Evolutionary conservation across 23 red algal species (phyloP), one percentile per base, ranked within the genome.

Genomic region (Gracilaria vermiculophylla): DNA sequence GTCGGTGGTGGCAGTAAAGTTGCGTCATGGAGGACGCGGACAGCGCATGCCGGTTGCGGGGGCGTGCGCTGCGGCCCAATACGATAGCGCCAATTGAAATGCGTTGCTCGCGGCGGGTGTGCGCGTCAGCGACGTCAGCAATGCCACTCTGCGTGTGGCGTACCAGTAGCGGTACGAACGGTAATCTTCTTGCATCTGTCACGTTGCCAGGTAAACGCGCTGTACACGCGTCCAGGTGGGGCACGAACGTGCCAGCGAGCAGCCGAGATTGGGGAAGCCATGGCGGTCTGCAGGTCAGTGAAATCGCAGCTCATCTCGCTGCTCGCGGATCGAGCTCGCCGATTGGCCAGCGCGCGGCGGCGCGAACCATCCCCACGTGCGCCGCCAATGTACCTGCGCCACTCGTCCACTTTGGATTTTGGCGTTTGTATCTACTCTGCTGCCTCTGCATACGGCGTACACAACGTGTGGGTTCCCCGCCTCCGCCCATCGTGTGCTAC

Each of bases 301-400:
- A 47, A 73, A 73, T 73, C 67, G 67, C 39, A 73, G 67, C 67
- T 73, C 67, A 73, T 15, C n/a, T 48, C 67, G 67, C 67, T 73
- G 67, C 67, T 73, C 67, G 67, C 67, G 39, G 4, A 37, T 47
- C 67, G 67, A 73, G 67, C 67, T 73, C 67, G 39, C 17, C 67
- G 32, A 73, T 73, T 73, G 67, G 67, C 25, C 40, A n/a, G 19
- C 6, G 5, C 67, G 2, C 21, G 32, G 14, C 67, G 39, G 37
- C 67, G 39, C 42, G 37, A n/a, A 20, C 40, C 37, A 44, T 9
- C 8, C 6, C 67, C 67, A 73, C 37, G 67, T 73, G 67, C 67
- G 67, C 36, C 67, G 35, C 20, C n/a, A n/a, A n/a, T 45, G 39
- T n/a, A 25, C 39, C 67, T 73, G 67, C 42, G 67, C 67, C 67